Evolutionary conservation across 192 early-diverging fungal species (phyloP).

Genomic region (Linnemannia elongata): DNA sequence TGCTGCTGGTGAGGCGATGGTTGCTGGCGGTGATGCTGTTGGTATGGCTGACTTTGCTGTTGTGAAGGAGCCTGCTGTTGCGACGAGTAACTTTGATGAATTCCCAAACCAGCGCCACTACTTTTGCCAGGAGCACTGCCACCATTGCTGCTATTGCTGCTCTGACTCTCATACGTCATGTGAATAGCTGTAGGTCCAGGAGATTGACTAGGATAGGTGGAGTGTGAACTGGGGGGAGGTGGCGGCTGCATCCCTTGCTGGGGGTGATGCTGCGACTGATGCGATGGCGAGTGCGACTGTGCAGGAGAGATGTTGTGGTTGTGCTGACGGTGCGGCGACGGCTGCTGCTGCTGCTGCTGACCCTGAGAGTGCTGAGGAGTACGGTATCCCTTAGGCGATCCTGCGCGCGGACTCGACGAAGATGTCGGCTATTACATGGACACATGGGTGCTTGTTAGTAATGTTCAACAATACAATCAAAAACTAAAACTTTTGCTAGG

Average conservation of each 20-base stretch:
- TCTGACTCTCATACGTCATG: conserved; percentile 1
- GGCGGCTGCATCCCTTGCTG: conserved; percentile 8
- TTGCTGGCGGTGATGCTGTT: conserved; percentile 3
- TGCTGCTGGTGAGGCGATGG: background rate
- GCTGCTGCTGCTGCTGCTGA: conserved; percentile 23
- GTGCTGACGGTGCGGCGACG: conserved; percentile 1
- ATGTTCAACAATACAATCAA: background rate
- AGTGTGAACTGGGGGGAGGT: conserved; percentile 3
- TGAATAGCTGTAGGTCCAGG: background rate
- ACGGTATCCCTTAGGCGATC: conserved; percentile 11
- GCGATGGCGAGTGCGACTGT: conserved; percentile 1
- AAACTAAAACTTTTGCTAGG: background rate
- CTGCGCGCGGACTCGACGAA: conserved; percentile 7
- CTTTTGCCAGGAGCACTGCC: background rate
- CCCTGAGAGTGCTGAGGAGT: conserved; percentile 8
- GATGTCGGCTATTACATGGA: background rate
- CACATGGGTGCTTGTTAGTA: background rate
- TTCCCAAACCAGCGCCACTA: background rate
- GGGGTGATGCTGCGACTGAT: conserved; percentile 15
- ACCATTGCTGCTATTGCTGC: background rate
- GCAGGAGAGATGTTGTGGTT: background rate
- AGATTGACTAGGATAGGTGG: conserved; percentile 8
- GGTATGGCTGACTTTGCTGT: conserved; percentile 1
- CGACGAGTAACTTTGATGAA: background rate
- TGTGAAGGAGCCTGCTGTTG: background rate